These are phyloP conservation scores for Quambalaria eucalypti DNA, from an alignment of 1,284 basidiomycete species.

Conservation along the genomic window DNA sequence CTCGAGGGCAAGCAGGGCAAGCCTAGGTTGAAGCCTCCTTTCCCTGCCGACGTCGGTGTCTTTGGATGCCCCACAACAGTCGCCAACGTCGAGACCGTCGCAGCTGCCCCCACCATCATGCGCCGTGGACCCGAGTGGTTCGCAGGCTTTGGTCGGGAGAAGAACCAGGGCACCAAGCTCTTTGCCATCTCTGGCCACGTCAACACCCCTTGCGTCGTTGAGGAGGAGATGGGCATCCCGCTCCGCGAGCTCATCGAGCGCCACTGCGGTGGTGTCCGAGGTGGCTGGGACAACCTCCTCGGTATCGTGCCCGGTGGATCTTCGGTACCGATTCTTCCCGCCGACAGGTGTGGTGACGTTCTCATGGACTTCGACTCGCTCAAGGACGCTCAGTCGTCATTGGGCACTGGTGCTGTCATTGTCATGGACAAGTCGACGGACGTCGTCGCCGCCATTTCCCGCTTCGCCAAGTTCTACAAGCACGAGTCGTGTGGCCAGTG, in stretches of 20 bases:
- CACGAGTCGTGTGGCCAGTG: constrained; percentile 98
- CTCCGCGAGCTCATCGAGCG: constrained; percentile 87
- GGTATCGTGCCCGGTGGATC: constrained; percentile 92
- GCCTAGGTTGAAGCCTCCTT: constrained; percentile 95
- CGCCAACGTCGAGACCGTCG: constrained; percentile 95
- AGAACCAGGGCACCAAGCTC: constrained; percentile 91
- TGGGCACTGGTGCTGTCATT: constrained; percentile 95
- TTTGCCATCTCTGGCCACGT: constrained; percentile 94
- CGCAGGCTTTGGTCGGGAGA: constrained; percentile 77
- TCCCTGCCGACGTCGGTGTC: constrained; percentile 93
- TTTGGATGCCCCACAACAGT: constrained; percentile 96
- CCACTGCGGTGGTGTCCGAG: constrained; percentile 86
- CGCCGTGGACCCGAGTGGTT: constrained; percentile 89
- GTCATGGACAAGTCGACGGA: constrained; percentile 98
- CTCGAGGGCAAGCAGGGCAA: constrained; percentile 96
- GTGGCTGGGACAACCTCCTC: constrained; percentile 91
- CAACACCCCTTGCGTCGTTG: constrained; percentile 94
- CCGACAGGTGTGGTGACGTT: constrained; percentile 48
- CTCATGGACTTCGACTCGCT: constrained; percentile 95
- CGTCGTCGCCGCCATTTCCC: constrained; percentile 70
- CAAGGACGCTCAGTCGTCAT: constrained; percentile 84
- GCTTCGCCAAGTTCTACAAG: constrained; percentile 66
- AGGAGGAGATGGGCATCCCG: constrained; percentile 98
- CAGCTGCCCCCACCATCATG: constrained; percentile 93
- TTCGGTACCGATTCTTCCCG: constrained; percentile 88